These are phyloP conservation scores for Boeremia lycopersici DNA, from an alignment of 2,329 filamentous ascomycete genomes.

Conservation along the genomic window DNA sequence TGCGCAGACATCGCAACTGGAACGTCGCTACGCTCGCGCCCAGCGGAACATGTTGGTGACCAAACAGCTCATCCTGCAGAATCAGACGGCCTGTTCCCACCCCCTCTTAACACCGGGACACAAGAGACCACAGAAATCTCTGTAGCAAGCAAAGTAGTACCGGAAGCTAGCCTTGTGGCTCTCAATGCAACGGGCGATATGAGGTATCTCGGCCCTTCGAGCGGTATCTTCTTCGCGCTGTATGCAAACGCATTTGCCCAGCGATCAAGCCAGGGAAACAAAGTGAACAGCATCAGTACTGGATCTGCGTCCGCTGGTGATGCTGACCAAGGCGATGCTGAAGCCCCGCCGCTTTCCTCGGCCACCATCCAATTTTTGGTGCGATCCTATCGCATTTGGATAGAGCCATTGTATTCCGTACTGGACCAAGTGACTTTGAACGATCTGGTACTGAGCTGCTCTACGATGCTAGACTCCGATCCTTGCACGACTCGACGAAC, in stretches of 20 bases:
- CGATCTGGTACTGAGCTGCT: neutral
- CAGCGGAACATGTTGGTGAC: too few relatives aligned
- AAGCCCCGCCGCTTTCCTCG: too few relatives aligned
- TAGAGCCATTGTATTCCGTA: neutral
- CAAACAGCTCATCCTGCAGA: too few relatives aligned
- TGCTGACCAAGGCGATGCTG: neutral
- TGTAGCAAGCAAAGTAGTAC: neutral
- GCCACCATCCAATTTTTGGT: neutral
- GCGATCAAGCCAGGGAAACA: neutral
- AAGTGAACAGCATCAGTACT: neutral
- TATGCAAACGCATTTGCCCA: conserved; percentile 1
- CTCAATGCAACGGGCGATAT: conserved; percentile 10
- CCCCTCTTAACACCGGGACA: too few relatives aligned
- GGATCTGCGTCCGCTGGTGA: neutral
- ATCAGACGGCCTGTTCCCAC: too few relatives aligned
- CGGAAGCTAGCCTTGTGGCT: conserved; percentile 3
- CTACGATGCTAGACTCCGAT: too few relatives aligned
- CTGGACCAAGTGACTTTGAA: neutral
- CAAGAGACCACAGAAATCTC: too few relatives aligned
- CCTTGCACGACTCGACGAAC: neutral
- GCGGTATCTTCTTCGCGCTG: conserved; percentile 7
- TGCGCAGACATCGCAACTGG: neutral
- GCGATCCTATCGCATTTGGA: neutral
- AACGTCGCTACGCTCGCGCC: neutral
- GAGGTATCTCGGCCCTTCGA: conserved; percentile 6